Percentiles rank a stretch among this genome's conserved stretches.
These are phyloP conservation scores for Bondarzewia mesenterica DNA, from an alignment of 1,284 basidiomycete genomes.

Conservation along the genomic window DNA sequence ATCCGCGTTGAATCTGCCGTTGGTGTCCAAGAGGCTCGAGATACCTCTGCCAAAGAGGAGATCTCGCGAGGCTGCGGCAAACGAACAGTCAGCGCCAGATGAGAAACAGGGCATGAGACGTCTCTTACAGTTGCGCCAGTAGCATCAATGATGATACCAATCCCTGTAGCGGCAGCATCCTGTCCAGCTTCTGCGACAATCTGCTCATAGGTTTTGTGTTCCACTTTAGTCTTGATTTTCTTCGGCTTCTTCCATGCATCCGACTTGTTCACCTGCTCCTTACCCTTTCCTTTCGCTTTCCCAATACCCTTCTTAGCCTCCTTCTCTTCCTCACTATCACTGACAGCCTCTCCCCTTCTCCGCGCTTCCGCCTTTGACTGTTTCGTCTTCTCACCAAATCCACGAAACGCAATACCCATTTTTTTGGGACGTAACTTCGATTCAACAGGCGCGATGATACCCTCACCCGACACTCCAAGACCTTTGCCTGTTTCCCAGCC, in stretches of 20 bases:
- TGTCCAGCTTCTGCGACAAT: slow-evolving; percentile 80
- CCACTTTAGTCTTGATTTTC: slow-evolving; percentile 76
- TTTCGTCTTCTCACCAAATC: slow-evolving; percentile 82
- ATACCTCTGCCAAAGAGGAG: slow-evolving; percentile 73
- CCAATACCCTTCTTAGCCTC: slow-evolving; percentile 38
- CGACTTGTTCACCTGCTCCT: slow-evolving; percentile 47
- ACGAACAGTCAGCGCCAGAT: slow-evolving; percentile 6
- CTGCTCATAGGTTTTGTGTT: slow-evolving; percentile 94
- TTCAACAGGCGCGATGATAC: slow-evolving; percentile 86
- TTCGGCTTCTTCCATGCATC: slow-evolving; percentile 78
- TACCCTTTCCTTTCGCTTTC: slow-evolving; percentile 31
- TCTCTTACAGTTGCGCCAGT: slow-evolving; percentile 77
- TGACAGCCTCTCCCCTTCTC: slow-evolving; percentile 65
- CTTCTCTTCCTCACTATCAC: slow-evolving; percentile 63
- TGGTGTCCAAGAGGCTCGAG: slow-evolving; percentile 76
- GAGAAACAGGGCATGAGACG: slow-evolving; percentile 7
- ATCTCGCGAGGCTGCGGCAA: slow-evolving; percentile 66
- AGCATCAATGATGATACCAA: slow-evolving; percentile 91
- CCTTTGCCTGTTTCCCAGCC: slow-evolving; percentile 87
- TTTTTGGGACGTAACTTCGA: slow-evolving; percentile 75
- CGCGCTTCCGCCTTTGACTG: slow-evolving; percentile 82
- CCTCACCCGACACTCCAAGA: slow-evolving; percentile 71
- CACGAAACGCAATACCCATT: slow-evolving; percentile 82
- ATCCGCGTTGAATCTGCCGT: slow-evolving; percentile 79
- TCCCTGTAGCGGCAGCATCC: slow-evolving; percentile 40